Evolutionary conservation across 2,329 filamentous ascomycete genomes (phyloP).

Genomic region (Domatiomyces catenatus): DNA sequence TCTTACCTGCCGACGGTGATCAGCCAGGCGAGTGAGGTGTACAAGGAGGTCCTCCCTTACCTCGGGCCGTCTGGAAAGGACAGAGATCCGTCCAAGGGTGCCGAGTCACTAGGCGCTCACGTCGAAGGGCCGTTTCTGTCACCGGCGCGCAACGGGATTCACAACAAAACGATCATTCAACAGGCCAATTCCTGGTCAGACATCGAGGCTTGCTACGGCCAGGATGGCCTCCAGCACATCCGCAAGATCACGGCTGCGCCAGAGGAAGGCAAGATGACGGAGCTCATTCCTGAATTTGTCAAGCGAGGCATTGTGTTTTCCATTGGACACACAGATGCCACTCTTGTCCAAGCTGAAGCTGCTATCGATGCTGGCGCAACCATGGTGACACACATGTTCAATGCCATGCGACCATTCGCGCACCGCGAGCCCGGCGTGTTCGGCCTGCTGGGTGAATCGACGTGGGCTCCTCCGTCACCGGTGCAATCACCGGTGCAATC

Average conservation of each 20-base stretch:
- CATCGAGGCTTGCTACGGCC: slow-evolving; percentile 42
- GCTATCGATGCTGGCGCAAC: slow-evolving; percentile 61
- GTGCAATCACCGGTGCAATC: slow-evolving; percentile 13
- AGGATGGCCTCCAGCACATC: slow-evolving; percentile 48
- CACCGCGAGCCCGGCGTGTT: slow-evolving; percentile 87
- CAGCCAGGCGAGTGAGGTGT: slow-evolving; percentile 65
- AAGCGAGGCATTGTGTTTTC: slow-evolving; percentile 57
- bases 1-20: slow-evolving; percentile 76
- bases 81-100: slow-evolving; percentile 50
- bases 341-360: slow-evolving; percentile 62
- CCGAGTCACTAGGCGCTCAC: slow-evolving; percentile 79
- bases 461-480: slow-evolving; percentile 20
- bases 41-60: slow-evolving; percentile 57
- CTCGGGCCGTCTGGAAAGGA: slow-evolving; percentile 53
- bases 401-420: slow-evolving; percentile 79
- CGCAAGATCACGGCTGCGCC: slow-evolving; percentile 78
- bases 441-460: slow-evolving; percentile 59
- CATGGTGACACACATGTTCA: slow-evolving; percentile 90
- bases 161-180: slow-evolving; percentile 58
- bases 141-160: slow-evolving; percentile 71
- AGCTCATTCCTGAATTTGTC: slow-evolving; percentile 51
- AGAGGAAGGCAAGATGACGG: slow-evolving; percentile 56
- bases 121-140: slow-evolving; percentile 82
- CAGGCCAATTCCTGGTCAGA: slow-evolving; percentile 47
- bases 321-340: slow-evolving; percentile 75